phyloP scores from a whole-genome alignment of 164 flowering plant genomes.

The Protea cynaroides region DNA sequence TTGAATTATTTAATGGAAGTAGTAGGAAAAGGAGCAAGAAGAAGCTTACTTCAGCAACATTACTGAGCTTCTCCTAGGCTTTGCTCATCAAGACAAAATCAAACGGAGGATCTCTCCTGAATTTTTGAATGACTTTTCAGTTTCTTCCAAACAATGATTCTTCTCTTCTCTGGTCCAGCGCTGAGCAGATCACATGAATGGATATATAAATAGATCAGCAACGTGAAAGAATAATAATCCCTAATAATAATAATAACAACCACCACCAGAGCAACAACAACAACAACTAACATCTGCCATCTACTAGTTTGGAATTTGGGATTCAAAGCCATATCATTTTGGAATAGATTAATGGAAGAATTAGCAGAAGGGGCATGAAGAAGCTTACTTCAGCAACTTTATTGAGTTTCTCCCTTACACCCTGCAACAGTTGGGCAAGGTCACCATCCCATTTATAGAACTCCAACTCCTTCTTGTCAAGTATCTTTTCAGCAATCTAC shows the following conservation, averaged over 20 bases:
- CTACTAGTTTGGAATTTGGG: not conserved
- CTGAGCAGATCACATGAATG: constrained; percentile 32
- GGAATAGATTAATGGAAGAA: not conserved
- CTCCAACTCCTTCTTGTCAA: constrained; percentile 68
- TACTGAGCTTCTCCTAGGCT: too few relatives aligned
- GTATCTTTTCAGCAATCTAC: constrained; percentile 80
- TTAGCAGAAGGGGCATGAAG: too few relatives aligned
- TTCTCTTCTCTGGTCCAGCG: constrained; percentile 93
- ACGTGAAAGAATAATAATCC: too few relatives aligned
- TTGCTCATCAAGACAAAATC: constrained; percentile 44
- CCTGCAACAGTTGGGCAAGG: constrained; percentile 68
- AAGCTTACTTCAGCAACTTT: constrained; percentile 69
- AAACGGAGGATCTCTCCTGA: constrained; percentile 81
- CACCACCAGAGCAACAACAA: too few relatives aligned
- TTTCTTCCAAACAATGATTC: constrained; percentile 89
- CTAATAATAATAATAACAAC: too few relatives aligned
- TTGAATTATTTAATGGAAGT: too few relatives aligned
- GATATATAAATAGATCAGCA: too few relatives aligned
- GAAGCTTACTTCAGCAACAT: too few relatives aligned
- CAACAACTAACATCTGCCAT: not conserved
- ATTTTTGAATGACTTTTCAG: constrained; percentile 80
- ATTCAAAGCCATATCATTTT: not conserved
- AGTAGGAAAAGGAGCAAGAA: too few relatives aligned
- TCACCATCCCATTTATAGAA: constrained; percentile 98
- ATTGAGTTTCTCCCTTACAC: constrained; percentile 82